phyloP scores from a whole-genome alignment of 1,284 basidiomycete species.

The Moesziomyces sp. region DNA sequence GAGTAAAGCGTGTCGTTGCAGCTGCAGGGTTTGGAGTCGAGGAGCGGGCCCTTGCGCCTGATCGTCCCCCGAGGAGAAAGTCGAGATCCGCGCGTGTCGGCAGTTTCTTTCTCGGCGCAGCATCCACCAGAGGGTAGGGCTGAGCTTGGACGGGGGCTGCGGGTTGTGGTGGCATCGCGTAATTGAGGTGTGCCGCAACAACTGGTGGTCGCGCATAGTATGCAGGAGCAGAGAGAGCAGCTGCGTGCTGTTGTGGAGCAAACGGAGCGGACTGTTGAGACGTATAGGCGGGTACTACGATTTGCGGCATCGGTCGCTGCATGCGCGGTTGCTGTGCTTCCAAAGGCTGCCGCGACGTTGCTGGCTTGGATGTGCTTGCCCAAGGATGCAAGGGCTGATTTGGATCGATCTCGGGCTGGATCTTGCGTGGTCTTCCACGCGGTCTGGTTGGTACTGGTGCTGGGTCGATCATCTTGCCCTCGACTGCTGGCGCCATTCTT shows the following conservation, averaged over 20 bases:
- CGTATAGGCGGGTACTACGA: no score
- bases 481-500: conserved; percentile 1
- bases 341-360: not conserved
- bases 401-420: conserved; percentile 16
- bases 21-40: conserved; percentile 3
- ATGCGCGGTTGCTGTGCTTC: not conserved
- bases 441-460: conserved; percentile 3
- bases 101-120: conserved; percentile 10
- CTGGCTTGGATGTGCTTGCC: conserved; percentile 9
- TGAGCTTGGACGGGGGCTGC: not conserved
- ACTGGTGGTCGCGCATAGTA: not conserved
- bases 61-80: conserved; percentile 24
- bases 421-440: conserved; percentile 15
- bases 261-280: not conserved
- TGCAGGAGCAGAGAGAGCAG: not conserved
- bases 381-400: conserved; percentile 29
- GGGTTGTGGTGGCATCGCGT: not conserved
- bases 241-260: conserved; percentile 1
- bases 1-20: not conserved
- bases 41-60: conserved; percentile 8
- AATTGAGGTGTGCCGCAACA: not conserved
- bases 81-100: conserved; percentile 28
- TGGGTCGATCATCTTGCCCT: conserved; percentile 11
- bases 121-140: not conserved
- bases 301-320: not conserved